Conservation (phyloP, 176 grass and related monocot species). For the Oryza coarctata region DNA sequence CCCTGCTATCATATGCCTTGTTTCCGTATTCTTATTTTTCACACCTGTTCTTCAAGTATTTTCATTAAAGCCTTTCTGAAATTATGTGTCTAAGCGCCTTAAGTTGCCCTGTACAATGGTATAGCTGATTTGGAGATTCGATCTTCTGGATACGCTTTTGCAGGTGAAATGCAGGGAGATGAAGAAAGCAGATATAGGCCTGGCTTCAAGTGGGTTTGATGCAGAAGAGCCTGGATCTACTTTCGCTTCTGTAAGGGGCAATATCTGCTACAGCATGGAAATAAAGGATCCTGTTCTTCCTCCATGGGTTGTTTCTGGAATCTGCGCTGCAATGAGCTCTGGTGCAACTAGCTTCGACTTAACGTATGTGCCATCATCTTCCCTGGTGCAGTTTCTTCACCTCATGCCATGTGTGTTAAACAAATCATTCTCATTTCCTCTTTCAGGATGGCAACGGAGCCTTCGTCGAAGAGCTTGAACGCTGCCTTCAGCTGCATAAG, state of each 20-base stretch:
- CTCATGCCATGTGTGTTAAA: background rate
- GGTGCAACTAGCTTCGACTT: conserved; percentile 53
- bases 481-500: conserved; percentile 46
- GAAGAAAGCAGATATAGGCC: conserved; percentile 62
- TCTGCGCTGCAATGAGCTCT: conserved; percentile 60
- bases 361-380: conserved; percentile 40
- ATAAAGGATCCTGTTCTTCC: conserved; percentile 65
- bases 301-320: conserved; percentile 66
- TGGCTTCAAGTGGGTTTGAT: conserved; percentile 27
- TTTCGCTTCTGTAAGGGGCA: conserved; percentile 20
- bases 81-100: too few species aligned
- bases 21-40: background rate
- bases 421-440: background rate
- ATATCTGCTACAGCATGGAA: conserved; percentile 79
- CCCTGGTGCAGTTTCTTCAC: background rate
- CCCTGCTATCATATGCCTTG: background rate
- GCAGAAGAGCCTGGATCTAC: conserved; percentile 35
- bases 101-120: background rate
- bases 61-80: background rate
- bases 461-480: conserved; percentile 55
- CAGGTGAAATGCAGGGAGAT: conserved; percentile 92
- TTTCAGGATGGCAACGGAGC: conserved; percentile 51
- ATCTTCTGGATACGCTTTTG: background rate
- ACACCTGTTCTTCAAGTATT: background rate
- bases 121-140: background rate